Evolutionary conservation across 1,284 basidiomycete species (phyloP).

Genomic region (Rugiboletus extremiorientalis): DNA sequence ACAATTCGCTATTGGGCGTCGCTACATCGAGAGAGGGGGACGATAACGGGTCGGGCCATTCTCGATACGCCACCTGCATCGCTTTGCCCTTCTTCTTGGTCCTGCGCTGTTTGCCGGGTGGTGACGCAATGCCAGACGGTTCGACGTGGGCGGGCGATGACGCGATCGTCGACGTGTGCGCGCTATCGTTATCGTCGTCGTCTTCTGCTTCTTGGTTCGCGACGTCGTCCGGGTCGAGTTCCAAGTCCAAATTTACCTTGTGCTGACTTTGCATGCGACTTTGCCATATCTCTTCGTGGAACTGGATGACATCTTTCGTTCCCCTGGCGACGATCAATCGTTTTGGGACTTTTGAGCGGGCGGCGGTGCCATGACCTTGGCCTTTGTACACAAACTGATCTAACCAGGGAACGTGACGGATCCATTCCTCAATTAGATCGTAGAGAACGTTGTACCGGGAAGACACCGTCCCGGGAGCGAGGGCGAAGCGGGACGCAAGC

Average conservation of each 20-base stretch:
- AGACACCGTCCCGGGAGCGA: slow-evolving; percentile 56
- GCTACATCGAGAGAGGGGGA: slow-evolving; percentile 2
- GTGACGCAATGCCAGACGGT: slow-evolving; percentile 7
- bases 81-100: slow-evolving; percentile 33
- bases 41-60: slow-evolving; percentile 54
- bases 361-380: slow-evolving; percentile 38
- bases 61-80: slow-evolving; percentile 48
- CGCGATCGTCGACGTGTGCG: not conserved
- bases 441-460: slow-evolving; percentile 65
- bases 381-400: slow-evolving; percentile 43
- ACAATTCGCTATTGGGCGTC: slow-evolving; percentile 13
- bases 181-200: slow-evolving; percentile 28
- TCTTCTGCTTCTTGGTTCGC: slow-evolving; percentile 35
- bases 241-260: slow-evolving; percentile 40
- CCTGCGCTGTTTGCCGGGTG: slow-evolving; percentile 41
- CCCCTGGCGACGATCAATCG: slow-evolving; percentile 61
- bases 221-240: slow-evolving; percentile 32
- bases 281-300: slow-evolving; percentile 58
- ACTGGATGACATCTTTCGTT: slow-evolving; percentile 65
- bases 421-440: slow-evolving; percentile 57
- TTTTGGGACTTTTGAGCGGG: slow-evolving; percentile 57
- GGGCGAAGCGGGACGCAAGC: slow-evolving; percentile 51
- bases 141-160: slow-evolving; percentile 1
- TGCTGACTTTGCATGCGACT: slow-evolving; percentile 37
- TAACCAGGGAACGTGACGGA: slow-evolving; percentile 70